These are phyloP conservation scores for Hyaloscypha variabilis DNA, from an alignment of 495 filamentous ascomycete genomes.

Conservation along the genomic window DNA sequence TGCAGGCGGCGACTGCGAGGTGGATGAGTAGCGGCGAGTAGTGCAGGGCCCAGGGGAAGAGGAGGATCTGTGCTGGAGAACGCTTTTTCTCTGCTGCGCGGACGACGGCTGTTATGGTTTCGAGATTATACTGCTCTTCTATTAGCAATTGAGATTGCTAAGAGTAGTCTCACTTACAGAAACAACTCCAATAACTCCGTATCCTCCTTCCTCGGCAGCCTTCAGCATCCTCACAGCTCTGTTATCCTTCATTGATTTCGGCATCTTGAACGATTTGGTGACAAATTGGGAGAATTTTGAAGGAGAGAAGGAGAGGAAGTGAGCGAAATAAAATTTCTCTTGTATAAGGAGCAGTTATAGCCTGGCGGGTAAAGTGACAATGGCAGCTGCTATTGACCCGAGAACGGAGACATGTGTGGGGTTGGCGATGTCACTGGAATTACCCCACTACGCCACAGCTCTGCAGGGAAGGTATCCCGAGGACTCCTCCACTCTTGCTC, in stretches of 20 bases:
- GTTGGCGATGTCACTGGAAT: not conserved
- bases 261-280: constrained; percentile 19
- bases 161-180: constrained; percentile 40
- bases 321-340: not conserved
- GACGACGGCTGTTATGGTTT: constrained; percentile 79
- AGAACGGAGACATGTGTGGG: not conserved
- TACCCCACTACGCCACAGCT: constrained; percentile 11
- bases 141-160: not conserved
- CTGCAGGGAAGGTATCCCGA: constrained; percentile 17
- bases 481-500: not conserved
- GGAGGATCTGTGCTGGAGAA: constrained; percentile 78
- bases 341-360: not conserved
- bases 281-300: not conserved
- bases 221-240: constrained; percentile 70
- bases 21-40: constrained; percentile 56
- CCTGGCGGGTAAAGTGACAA: not conserved
- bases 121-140: constrained; percentile 67
- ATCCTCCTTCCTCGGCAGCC: constrained; percentile 63
- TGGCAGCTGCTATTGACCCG: not conserved
- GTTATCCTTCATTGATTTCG: constrained; percentile 47
- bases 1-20: constrained; percentile 64
- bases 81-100: constrained; percentile 73
- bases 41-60: constrained; percentile 84
- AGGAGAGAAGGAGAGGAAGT: constrained; percentile 6
- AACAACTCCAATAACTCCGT: constrained; percentile 76